These are phyloP conservation scores for Bruguiera parviflora DNA, from an alignment of 345 rosid species.

Conservation along the genomic window DNA sequence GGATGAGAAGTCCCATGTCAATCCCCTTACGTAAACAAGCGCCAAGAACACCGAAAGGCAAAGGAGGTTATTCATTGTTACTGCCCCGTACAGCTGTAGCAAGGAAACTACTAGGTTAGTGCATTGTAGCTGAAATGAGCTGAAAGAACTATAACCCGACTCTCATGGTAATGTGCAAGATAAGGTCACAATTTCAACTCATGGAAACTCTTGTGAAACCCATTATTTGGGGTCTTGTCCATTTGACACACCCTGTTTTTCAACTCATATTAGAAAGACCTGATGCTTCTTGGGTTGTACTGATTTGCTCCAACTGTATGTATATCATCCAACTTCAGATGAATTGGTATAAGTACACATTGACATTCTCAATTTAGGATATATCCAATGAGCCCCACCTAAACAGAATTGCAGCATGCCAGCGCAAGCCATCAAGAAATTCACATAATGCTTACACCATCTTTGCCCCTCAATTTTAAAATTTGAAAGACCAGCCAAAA, in stretches of 20 bases:
- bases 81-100: constrained; percentile 86
- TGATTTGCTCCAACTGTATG: too few species aligned
- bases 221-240: too few species aligned
- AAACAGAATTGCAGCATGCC: background rate
- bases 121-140: background rate
- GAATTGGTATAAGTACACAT: too few species aligned
- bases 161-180: too few species aligned
- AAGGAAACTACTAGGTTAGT: constrained; percentile 9
- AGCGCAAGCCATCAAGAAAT: background rate
- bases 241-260: too few species aligned
- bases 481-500: background rate
- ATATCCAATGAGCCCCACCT: too few species aligned
- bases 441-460: background rate
- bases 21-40: constrained; percentile 68
- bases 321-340: too few species aligned
- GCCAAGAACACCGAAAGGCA: constrained; percentile 91
- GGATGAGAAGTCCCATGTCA: constrained; percentile 94
- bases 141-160: too few species aligned
- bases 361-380: too few species aligned
- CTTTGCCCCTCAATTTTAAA: background rate
- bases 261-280: background rate
- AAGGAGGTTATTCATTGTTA: constrained; percentile 83
- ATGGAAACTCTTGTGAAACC: too few species aligned
- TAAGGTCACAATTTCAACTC: too few species aligned
- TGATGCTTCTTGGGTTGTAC: background rate